A percentile compares a stretch with the other conserved stretches of the same genome.
phyloP scores from a whole-genome alignment of 129 eudicot species.

The Saussurea involucrata region DNA sequence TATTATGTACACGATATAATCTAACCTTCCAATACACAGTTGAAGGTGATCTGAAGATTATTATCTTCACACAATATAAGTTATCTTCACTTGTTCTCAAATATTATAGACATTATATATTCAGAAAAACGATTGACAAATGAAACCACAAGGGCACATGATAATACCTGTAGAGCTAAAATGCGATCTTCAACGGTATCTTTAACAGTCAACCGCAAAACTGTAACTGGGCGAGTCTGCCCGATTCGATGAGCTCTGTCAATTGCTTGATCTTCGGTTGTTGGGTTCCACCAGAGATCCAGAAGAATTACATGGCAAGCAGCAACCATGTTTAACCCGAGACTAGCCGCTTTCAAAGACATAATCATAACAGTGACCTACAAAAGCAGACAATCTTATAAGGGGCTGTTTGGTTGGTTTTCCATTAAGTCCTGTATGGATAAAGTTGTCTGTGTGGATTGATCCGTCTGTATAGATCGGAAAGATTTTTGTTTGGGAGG shows the following conservation, averaged over 20 bases:
- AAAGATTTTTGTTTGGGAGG: too few species aligned
- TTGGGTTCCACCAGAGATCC: constrained; percentile 99
- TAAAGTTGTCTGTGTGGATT: too few species aligned
- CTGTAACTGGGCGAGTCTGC: constrained; percentile 94
- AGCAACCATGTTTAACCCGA: constrained; percentile 94
- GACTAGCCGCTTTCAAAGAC: constrained; percentile 97
- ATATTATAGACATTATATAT: background rate
- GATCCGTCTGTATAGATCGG: too few species aligned
- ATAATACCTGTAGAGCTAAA: constrained; percentile 81
- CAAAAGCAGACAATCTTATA: background rate
- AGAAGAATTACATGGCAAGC: constrained; percentile 85
- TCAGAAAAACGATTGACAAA: background rate
- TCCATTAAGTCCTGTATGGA: too few species aligned
- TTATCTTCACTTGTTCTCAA: background rate
- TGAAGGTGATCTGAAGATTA: background rate
- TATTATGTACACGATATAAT: background rate
- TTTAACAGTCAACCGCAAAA: constrained; percentile 76
- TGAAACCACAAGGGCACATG: background rate
- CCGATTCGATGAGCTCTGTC: constrained; percentile 97
- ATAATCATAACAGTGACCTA: constrained; percentile 92
- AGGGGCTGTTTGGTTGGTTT: too few species aligned
- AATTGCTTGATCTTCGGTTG: constrained; percentile 95
- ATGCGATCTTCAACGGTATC: constrained; percentile 96
- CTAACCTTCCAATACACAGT: background rate
- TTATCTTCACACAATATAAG: background rate